Conservation (phyloP, 768 basidiomycete species). For the Ramaria rubella region DNA sequence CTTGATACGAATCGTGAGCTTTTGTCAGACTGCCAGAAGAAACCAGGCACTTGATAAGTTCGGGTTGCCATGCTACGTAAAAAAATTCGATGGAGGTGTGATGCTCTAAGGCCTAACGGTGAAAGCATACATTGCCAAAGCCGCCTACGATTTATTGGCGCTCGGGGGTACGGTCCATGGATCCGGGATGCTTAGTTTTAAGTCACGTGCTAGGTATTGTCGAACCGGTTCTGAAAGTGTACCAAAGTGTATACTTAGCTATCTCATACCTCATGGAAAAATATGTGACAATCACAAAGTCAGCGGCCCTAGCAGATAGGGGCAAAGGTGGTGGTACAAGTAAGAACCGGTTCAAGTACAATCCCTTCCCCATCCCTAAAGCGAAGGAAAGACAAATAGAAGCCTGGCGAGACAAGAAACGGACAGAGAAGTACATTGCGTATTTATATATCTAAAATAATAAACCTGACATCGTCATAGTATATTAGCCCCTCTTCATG, state of each 20-base stretch:
- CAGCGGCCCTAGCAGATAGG: conserved; percentile 12
- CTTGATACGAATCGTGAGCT: conserved; percentile 12
- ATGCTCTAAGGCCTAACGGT: not conserved
- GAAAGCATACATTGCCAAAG: conserved; percentile 6
- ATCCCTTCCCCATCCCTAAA: conserved; percentile 23
- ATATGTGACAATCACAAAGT: conserved; percentile 25
- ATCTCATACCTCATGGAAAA: conserved; percentile 25
- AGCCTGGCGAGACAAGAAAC: conserved; percentile 19
- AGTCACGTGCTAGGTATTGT: conserved; percentile 4
- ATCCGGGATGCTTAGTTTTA: not conserved
- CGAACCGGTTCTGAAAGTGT: too few species aligned
- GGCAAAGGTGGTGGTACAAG: conserved; percentile 17
- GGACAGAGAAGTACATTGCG: conserved; percentile 14
- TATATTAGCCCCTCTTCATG: conserved; percentile 25
- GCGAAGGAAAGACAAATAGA: conserved; percentile 21
- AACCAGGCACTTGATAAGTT: conserved; percentile 40
- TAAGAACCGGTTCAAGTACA: conserved; percentile 19
- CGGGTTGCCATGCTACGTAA: conserved; percentile 49
- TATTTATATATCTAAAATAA: not conserved
- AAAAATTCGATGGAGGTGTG: not conserved
- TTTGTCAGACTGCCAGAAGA: not conserved
- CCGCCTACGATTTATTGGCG: conserved; percentile 2
- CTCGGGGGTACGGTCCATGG: too few species aligned
- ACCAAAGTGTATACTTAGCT: not conserved
- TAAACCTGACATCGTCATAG: conserved; percentile 12